phyloP scores from a whole-genome alignment of 352 stramenopile species.

The Pythium diclinum region DNA sequence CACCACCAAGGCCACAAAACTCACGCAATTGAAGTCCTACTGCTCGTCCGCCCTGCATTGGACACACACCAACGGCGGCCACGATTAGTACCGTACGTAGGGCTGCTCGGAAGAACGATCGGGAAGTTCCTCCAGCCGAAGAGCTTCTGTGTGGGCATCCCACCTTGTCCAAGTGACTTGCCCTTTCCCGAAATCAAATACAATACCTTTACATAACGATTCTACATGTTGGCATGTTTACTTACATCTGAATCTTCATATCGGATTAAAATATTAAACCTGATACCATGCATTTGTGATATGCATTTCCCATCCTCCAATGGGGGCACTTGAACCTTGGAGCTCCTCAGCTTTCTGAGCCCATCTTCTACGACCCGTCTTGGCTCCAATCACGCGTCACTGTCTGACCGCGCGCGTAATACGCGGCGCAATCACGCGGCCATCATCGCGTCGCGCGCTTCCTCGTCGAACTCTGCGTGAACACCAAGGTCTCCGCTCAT shows the following conservation, averaged over 20 bases:
- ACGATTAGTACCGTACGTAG: neutral
- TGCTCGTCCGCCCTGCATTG: neutral
- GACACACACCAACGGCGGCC: neutral
- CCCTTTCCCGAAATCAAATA: neutral
- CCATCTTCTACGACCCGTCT: neutral
- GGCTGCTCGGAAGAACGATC: neutral
- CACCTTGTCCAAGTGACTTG: no score
- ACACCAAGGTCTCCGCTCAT: neutral
- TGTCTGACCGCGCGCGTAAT: conserved; percentile 1
- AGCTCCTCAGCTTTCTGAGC: conserved; percentile 4
- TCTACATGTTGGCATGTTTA: neutral
- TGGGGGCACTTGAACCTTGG: conserved; percentile 1
- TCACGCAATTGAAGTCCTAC: neutral
- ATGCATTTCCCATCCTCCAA: neutral
- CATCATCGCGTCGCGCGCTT: neutral
- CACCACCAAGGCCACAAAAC: neutral
- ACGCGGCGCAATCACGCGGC: neutral
- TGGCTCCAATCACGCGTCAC: neutral
- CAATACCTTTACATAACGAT: neutral
- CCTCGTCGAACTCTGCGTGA: conserved; percentile 3
- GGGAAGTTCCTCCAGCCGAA: neutral
- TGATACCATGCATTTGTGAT: neutral
- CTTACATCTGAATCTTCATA: neutral
- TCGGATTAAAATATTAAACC: neutral
- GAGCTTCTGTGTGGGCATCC: neutral